phyloP scores from a whole-genome alignment of 108 stramenopile species.

The Fragilaria radians region DNA sequence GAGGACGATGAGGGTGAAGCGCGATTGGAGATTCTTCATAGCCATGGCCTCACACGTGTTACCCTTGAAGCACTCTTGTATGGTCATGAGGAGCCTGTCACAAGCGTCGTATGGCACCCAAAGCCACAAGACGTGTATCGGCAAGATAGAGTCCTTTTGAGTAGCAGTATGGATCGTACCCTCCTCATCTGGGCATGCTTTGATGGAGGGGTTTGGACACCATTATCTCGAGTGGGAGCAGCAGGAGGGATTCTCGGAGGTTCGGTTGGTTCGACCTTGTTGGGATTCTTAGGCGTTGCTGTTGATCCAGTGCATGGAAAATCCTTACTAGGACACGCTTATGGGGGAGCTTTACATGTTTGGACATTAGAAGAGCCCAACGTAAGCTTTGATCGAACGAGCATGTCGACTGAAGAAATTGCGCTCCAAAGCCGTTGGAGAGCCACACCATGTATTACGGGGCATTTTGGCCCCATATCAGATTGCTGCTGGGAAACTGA shows the following conservation, averaged over 20 bases:
- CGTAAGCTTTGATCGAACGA: conserved; percentile 3
- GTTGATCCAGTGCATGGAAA: conserved; percentile 34
- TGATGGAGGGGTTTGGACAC: conserved; percentile 65
- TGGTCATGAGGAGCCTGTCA: conserved; percentile 82
- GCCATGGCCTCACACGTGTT: conserved; percentile 25
- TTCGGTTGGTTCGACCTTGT: conserved; percentile 60
- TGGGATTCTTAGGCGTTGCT: conserved; percentile 60
- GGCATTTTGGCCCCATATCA: conserved; percentile 69
- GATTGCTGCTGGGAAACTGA: conserved; percentile 75
- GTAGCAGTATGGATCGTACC: conserved; percentile 81
- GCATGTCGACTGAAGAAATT: conserved; percentile 23
- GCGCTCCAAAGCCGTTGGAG: conserved; percentile 44
- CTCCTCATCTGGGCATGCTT: conserved; percentile 63
- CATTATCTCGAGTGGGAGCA: conserved; percentile 80
- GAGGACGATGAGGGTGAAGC: conserved; percentile 64
- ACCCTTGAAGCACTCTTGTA: conserved; percentile 77
- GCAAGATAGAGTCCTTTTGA: conserved; percentile 52
- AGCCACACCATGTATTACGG: conserved; percentile 73
- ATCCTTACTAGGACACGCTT: conserved; percentile 72
- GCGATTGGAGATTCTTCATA: conserved; percentile 40
- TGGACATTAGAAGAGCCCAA: conserved; percentile 30
- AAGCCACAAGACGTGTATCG: conserved; percentile 25
- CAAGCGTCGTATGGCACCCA: conserved; percentile 62
- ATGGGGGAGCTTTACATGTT: conserved; percentile 78
- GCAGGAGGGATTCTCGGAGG: conserved; percentile 85